These are phyloP conservation scores for Epichloe festucae DNA, from an alignment of 2,329 filamentous ascomycete species.

Conservation along the genomic window DNA sequence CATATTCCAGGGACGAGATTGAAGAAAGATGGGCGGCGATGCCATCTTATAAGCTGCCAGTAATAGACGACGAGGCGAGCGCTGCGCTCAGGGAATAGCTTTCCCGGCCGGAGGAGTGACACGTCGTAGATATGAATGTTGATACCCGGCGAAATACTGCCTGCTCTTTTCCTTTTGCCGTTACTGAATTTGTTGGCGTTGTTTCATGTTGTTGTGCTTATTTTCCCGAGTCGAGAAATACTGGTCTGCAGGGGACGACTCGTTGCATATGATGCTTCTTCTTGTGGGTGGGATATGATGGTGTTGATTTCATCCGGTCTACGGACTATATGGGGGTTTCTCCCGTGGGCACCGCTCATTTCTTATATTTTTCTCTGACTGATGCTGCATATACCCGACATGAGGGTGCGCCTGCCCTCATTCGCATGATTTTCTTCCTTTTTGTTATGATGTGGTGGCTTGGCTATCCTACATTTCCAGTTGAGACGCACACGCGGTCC, in stretches of 20 bases:
- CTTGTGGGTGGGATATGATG: neutral
- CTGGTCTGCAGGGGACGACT: no score
- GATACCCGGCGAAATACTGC: neutral
- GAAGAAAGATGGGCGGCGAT: constrained; percentile 23
- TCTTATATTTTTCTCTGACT: neutral
- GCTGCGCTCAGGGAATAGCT: constrained; percentile 14
- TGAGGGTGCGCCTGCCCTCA: no score
- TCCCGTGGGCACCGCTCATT: neutral
- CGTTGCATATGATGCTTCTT: no score
- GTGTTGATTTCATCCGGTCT: neutral
- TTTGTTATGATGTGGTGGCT: no score
- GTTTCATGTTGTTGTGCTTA: neutral
- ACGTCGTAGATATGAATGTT: neutral
- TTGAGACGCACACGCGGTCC: no score
- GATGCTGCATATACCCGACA: neutral
- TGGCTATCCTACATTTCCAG: no score
- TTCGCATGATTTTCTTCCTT: no score
- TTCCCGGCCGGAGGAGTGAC: constrained; percentile 6
- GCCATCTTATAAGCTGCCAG: constrained; percentile 20
- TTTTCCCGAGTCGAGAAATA: no score
- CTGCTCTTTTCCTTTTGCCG: neutral
- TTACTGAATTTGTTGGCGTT: neutral
- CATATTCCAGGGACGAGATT: constrained; percentile 20
- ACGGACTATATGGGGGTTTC: no score
- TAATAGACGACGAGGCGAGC: constrained; percentile 14